Conservation (phyloP, 306 rosid genomes). For the Casuarina cunninghamiana region DNA sequence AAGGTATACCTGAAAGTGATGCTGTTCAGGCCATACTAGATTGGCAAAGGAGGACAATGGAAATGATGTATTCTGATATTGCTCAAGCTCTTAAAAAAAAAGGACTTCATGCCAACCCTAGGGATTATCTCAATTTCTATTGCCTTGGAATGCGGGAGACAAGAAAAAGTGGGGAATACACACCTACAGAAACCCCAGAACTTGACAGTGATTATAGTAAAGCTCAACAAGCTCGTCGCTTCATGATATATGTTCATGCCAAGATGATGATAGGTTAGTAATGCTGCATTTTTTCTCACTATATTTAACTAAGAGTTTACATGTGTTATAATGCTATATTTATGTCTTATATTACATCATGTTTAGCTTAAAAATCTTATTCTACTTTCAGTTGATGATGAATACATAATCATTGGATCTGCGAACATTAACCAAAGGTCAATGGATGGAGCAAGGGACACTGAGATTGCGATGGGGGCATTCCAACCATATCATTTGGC, state of each 20-base stretch:
- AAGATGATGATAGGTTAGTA: conserved; percentile 92
- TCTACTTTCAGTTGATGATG: conserved; percentile 69
- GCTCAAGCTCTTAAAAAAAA: conserved; percentile 52
- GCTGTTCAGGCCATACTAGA: conserved; percentile 84
- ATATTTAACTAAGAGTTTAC: neutral
- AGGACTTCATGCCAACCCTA: conserved; percentile 46
- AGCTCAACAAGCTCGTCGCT: conserved; percentile 64
- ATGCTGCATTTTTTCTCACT: neutral
- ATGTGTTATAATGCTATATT: no score
- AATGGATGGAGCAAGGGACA: conserved; percentile 91
- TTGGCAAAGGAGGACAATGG: conserved; percentile 84
- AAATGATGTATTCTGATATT: conserved; percentile 85
- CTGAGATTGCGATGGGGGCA: conserved; percentile 91
- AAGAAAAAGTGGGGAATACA: conserved; percentile 31
- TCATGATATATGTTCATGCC: conserved; percentile 97
- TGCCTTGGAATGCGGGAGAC: conserved; percentile 79
- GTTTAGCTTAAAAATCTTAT: neutral
- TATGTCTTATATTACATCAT: neutral
- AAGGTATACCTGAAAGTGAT: conserved; percentile 79
- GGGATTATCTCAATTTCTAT: conserved; percentile 66
- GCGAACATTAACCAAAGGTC: conserved; percentile 91
- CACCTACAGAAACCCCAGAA: conserved; percentile 58
- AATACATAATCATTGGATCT: conserved; percentile 85
- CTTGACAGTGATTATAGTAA: conserved; percentile 53
- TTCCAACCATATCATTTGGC: conserved; percentile 60